phyloP scores from a whole-genome alignment of 2,329 filamentous ascomycete genomes.

The Epichloe coenophiala region DNA sequence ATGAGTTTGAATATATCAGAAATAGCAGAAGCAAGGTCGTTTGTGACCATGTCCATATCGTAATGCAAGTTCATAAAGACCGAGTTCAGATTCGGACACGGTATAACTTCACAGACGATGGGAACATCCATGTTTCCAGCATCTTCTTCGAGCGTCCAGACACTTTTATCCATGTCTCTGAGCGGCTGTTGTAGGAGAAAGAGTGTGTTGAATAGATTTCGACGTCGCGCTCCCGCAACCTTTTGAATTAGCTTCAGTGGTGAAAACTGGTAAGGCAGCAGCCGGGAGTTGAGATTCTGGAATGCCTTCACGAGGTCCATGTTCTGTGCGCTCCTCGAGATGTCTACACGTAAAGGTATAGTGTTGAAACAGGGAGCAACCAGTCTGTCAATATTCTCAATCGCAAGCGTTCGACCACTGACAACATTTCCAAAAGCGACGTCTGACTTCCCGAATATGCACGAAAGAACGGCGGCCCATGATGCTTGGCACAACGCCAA shows the following conservation, averaged over 20 bases:
- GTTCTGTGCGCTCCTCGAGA: constrained; percentile 35
- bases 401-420: constrained; percentile 55
- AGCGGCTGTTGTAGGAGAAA: constrained; percentile 61
- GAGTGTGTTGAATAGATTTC: constrained; percentile 63
- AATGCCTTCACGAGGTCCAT: constrained; percentile 44
- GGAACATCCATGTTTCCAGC: constrained; percentile 59
- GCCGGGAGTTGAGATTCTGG: constrained; percentile 46
- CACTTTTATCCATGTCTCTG: constrained; percentile 36
- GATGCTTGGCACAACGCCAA: constrained; percentile 57
- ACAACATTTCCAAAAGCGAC: constrained; percentile 81
- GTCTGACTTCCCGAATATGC: constrained; percentile 43
- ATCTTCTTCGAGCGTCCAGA: constrained; percentile 47
- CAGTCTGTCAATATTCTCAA: constrained; percentile 55
- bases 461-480: constrained; percentile 54
- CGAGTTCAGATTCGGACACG: constrained; percentile 34
- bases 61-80: constrained; percentile 51
- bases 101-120: constrained; percentile 62
- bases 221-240: constrained; percentile 25
- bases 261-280: constrained; percentile 59
- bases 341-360: constrained; percentile 51
- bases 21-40: constrained; percentile 14
- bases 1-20: constrained; percentile 18
- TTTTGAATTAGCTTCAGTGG: constrained; percentile 59
- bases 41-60: constrained; percentile 29
- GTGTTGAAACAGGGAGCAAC: constrained; percentile 93